These are phyloP conservation scores for Trypanosoma conorhini DNA, from an alignment of 208 protist species.

Conservation along the genomic window DNA sequence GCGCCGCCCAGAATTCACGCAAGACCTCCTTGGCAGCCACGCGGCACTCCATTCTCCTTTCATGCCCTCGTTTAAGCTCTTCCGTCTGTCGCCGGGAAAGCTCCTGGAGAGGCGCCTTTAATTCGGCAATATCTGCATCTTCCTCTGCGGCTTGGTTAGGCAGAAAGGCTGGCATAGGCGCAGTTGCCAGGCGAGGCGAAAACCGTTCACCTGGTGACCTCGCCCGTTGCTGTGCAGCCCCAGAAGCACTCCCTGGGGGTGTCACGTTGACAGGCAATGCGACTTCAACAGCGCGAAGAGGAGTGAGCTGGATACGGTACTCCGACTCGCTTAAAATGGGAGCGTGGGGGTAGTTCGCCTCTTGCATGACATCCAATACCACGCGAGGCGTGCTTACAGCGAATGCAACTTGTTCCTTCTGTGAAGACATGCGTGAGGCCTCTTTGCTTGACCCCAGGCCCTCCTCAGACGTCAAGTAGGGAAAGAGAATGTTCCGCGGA, in stretches of 20 bases:
- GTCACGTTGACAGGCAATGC: background rate
- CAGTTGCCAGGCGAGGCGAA: background rate
- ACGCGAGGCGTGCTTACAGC: conserved; percentile 4
- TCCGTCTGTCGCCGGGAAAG: background rate
- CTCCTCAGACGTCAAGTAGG: conserved; percentile 32
- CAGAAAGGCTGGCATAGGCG: background rate
- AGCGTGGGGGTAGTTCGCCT: conserved; percentile 47
- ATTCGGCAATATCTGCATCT: conserved; percentile 12
- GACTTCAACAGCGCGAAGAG: conserved; percentile 29
- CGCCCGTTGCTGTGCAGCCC: background rate
- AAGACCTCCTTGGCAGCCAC: conserved; percentile 5
- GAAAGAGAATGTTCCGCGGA: conserved; percentile 49
- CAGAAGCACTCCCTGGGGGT: background rate
- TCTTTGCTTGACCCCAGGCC: conserved; percentile 10
- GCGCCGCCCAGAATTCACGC: conserved; percentile 13
- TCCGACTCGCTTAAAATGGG: conserved; percentile 36
- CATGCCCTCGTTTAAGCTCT: conserved; percentile 7
- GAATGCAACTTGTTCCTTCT: background rate
- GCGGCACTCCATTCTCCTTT: conserved; percentile 8
- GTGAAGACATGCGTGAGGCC: background rate
- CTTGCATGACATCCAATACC: conserved; percentile 38
- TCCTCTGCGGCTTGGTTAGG: conserved; percentile 3
- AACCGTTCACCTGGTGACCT: conserved; percentile 11
- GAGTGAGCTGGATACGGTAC: conserved; percentile 43
- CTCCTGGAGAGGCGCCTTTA: conserved; percentile 10